These are phyloP conservation scores for Euptelea pleiosperma DNA, from an alignment of 164 flowering plant genomes.

Conservation along the genomic window DNA sequence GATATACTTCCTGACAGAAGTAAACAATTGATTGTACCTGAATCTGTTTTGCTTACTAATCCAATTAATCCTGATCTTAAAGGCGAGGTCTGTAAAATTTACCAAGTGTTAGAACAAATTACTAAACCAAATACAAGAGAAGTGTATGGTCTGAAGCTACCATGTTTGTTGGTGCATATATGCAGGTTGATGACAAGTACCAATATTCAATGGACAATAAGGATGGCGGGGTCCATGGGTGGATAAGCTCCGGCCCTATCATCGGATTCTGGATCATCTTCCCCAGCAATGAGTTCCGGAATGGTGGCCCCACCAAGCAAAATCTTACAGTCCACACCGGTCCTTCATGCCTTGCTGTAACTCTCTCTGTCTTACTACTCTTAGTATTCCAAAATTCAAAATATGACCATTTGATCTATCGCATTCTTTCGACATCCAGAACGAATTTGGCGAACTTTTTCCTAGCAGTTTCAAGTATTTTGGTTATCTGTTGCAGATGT, in stretches of 20 bases:
- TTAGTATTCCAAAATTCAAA: too few species aligned
- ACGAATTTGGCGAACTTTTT: too few species aligned
- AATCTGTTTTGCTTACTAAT: slow-evolving; percentile 42
- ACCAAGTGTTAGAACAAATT: background rate
- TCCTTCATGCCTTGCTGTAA: slow-evolving; percentile 49
- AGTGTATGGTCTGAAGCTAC: background rate
- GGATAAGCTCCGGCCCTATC: slow-evolving; percentile 44
- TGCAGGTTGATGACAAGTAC: slow-evolving; percentile 64
- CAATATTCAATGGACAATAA: slow-evolving; percentile 56
- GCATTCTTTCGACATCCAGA: too few species aligned
- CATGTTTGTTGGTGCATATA: background rate
- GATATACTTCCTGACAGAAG: slow-evolving; percentile 39
- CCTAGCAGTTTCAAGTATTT: background rate
- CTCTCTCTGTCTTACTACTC: too few species aligned
- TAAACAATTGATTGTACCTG: slow-evolving; percentile 37
- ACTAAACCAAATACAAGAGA: background rate
- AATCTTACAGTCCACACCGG: slow-evolving; percentile 51
- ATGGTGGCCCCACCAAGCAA: slow-evolving; percentile 56
- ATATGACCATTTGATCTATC: too few species aligned
- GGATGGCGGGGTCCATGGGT: slow-evolving; percentile 58
- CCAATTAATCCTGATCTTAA: slow-evolving; percentile 51
- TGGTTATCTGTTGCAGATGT: slow-evolving; percentile 33
- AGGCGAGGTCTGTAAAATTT: slow-evolving; percentile 35
- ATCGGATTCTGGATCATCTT: slow-evolving; percentile 57
- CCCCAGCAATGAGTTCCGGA: slow-evolving; percentile 51